These are phyloP conservation scores for Zygosaccharomyces lentus DNA, from an alignment of 805 yeast species.

Conservation along the genomic window DNA sequence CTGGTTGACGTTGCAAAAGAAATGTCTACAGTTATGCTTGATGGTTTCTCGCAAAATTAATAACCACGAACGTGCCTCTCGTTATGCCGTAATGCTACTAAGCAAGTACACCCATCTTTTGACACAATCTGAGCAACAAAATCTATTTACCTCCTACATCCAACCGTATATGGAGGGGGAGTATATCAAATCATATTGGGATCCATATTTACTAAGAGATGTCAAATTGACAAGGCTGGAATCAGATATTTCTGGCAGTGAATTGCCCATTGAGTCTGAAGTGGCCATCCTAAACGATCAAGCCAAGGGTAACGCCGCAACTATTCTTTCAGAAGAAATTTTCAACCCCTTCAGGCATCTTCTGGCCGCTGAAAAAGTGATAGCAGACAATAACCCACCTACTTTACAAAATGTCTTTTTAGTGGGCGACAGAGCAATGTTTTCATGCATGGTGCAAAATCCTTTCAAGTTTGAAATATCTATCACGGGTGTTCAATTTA, in stretches of 20 bases:
- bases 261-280: slow-evolving; percentile 18
- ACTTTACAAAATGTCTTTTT: slow-evolving; percentile 30
- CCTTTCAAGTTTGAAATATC: slow-evolving; percentile 75
- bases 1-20: slow-evolving; percentile 58
- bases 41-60: slow-evolving; percentile 49
- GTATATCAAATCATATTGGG: slow-evolving; percentile 57
- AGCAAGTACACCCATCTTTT: slow-evolving; percentile 53
- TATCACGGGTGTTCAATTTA: slow-evolving; percentile 45
- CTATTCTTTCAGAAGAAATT: slow-evolving; percentile 39
- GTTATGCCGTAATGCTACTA: slow-evolving; percentile 51
- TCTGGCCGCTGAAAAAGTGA: slow-evolving; percentile 13
- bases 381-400: slow-evolving; percentile 11
- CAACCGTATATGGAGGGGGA: slow-evolving; percentile 26
- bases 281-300: slow-evolving; percentile 14
- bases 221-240: slow-evolving; percentile 37
- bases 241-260: slow-evolving; percentile 19
- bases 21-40: slow-evolving; percentile 49
- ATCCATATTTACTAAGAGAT: slow-evolving; percentile 57
- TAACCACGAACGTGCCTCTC: slow-evolving; percentile 42
- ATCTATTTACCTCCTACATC: slow-evolving; percentile 31
- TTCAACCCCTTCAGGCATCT: slow-evolving; percentile 52
- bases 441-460: slow-evolving; percentile 60
- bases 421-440: slow-evolving; percentile 61
- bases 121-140: slow-evolving; percentile 53
- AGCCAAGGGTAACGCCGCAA: slow-evolving; percentile 9